Percentiles rank a stretch among this genome's conserved stretches.
Conservation (phyloP, 306 rosid genomes). For the Quillaja saponaria region DNA sequence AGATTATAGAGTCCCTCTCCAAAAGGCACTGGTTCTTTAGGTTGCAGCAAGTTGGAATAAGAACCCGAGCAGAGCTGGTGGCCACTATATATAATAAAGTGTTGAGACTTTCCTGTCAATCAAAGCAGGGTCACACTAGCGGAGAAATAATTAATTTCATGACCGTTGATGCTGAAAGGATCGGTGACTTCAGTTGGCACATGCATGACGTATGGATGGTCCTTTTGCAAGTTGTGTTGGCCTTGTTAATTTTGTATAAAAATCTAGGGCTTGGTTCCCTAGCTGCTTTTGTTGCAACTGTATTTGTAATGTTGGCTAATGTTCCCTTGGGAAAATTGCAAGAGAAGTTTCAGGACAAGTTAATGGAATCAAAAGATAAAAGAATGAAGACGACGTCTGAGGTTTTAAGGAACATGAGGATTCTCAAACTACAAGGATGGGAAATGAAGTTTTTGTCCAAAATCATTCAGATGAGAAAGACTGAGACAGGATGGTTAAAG, state of each 20-base stretch:
- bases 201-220: conserved; percentile 27
- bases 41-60: conserved; percentile 26
- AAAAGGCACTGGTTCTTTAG: conserved; percentile 31
- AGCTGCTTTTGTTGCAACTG: conserved; percentile 30
- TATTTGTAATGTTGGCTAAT: conserved; percentile 33
- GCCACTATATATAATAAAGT: conserved; percentile 20
- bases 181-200: conserved; percentile 32
- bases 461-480: conserved; percentile 21
- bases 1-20: conserved; percentile 10
- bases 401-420: conserved; percentile 44
- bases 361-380: conserved; percentile 41
- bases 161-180: conserved; percentile 21
- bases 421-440: conserved; percentile 47
- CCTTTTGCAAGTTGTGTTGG: conserved; percentile 19
- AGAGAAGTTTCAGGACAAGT: conserved; percentile 34
- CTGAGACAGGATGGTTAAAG: conserved; percentile 32
- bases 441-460: conserved; percentile 42
- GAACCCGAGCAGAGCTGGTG: conserved; percentile 21
- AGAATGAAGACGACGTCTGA: conserved; percentile 42
- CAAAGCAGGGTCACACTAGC: conserved; percentile 21
- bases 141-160: conserved; percentile 35
- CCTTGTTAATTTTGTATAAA: conserved; percentile 30
- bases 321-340: conserved; percentile 36
- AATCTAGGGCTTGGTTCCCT: conserved; percentile 34
- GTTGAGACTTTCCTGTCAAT: conserved; percentile 28